Conservation (phyloP, 2,329 filamentous ascomycete species). For the Myrmaecium sp. region DNA sequence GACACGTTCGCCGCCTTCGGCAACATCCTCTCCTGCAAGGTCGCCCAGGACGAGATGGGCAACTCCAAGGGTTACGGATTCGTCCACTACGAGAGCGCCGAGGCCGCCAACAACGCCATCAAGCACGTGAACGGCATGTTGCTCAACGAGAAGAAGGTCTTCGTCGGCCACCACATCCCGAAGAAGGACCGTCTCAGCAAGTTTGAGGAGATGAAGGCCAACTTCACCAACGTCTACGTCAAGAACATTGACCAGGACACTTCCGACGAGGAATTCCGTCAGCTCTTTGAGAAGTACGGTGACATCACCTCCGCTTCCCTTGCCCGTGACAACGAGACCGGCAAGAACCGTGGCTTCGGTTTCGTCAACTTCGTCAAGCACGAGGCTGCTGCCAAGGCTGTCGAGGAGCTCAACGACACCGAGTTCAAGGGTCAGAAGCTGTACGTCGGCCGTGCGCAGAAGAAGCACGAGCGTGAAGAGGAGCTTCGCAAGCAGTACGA, state of each 20-base stretch:
- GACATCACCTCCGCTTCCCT: conserved; percentile 93
- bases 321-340: conserved; percentile 64
- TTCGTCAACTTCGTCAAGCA: conserved; percentile 95
- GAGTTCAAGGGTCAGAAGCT: conserved; percentile 91
- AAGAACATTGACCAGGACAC: conserved; percentile 86
- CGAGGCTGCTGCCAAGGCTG: conserved; percentile 68
- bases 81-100: conserved; percentile 98
- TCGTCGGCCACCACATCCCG: conserved; percentile 96
- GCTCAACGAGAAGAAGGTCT: conserved; percentile 99
- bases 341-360: conserved; percentile 88
- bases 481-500: conserved; percentile 98
- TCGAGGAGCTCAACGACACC: conserved; percentile 80
- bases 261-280: conserved; percentile 85
- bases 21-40: conserved; percentile 99
- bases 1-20: conserved; percentile 97
- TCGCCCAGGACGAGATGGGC: conserved; percentile 90
- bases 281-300: conserved; percentile 80
- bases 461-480: conserved; percentile 99
- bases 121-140: conserved; percentile 99
- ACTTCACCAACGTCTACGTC: conserved; percentile 99
- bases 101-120: conserved; percentile 91
- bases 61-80: conserved; percentile 99
- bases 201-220: conserved; percentile 99
- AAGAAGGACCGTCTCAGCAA: conserved; percentile 99
- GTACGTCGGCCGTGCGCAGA: conserved; percentile 95